A percentile compares a stretch with the other conserved stretches of the same genome.
Conservation (phyloP, 257 asterid genomes). For the Euphrasia confusa region DNA sequence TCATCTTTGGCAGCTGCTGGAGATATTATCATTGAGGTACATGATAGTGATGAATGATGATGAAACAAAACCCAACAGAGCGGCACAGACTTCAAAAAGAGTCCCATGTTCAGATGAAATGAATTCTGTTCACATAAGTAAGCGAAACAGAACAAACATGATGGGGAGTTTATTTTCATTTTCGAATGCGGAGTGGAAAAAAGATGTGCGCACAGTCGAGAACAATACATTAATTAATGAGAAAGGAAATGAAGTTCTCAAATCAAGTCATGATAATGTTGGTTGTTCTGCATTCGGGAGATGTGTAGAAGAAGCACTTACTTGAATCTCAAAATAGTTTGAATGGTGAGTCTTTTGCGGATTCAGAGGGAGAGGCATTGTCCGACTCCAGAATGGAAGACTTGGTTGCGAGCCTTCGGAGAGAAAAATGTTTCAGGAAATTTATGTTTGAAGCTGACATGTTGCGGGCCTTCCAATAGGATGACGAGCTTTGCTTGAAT, state of each 20-base stretch:
- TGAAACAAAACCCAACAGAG: background rate
- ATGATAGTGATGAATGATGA: slow-evolving; percentile 1
- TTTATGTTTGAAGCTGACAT: no score
- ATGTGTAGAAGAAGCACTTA: background rate
- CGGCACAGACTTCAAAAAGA: background rate
- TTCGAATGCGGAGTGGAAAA: background rate
- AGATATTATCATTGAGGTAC: background rate
- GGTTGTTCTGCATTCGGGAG: background rate
- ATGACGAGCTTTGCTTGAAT: no score
- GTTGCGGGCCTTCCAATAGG: no score
- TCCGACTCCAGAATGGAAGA: background rate
- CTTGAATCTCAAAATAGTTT: background rate
- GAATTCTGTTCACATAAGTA: background rate
- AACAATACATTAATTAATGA: background rate
- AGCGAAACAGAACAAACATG: background rate
- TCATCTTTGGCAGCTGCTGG: background rate
- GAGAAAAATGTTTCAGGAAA: background rate
- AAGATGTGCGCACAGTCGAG: background rate
- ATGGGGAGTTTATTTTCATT: background rate
- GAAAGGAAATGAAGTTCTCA: background rate
- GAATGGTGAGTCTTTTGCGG: background rate
- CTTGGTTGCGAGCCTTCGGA: background rate
- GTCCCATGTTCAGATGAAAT: background rate
- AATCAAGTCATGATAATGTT: background rate
- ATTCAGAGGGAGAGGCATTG: background rate